Percentiles rank a stretch among this genome's conserved stretches.
These are phyloP conservation scores for Heterobasidion occidentale DNA, from an alignment of 1,284 basidiomycete genomes.

Conservation along the genomic window DNA sequence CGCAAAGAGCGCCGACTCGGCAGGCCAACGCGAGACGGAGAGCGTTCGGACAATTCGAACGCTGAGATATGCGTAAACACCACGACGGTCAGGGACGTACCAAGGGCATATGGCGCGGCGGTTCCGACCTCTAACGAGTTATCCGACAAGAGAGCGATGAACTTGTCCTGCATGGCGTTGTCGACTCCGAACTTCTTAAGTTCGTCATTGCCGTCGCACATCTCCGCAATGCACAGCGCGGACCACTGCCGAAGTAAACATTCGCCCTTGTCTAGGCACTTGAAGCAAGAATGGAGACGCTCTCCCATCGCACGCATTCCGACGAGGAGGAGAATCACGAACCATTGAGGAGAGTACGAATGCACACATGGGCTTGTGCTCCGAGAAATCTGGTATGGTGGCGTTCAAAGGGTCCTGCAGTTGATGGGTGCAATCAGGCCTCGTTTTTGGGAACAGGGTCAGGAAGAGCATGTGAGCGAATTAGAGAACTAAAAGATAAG, in stretches of 20 bases:
- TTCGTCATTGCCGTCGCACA: conserved; percentile 93
- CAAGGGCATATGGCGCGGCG: conserved; percentile 87
- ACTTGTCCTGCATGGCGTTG: conserved; percentile 77
- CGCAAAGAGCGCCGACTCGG: too few species aligned
- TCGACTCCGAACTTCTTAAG: conserved; percentile 84
- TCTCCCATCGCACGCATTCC: conserved; percentile 80
- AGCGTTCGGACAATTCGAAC: too few species aligned
- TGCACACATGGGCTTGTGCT: too few species aligned
- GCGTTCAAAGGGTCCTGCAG: conserved; percentile 43
- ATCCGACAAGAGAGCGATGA: conserved; percentile 82
- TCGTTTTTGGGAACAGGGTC: too few species aligned
- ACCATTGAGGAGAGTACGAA: too few species aligned
- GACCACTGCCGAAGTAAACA: conserved; percentile 94
- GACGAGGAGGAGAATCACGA: conserved; percentile 82
- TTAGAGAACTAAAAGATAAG: too few species aligned
- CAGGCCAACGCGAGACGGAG: too few species aligned
- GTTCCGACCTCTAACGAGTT: conserved; percentile 91
- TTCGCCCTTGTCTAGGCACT: conserved; percentile 83
- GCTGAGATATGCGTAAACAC: too few species aligned
- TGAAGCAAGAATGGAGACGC: conserved; percentile 89
- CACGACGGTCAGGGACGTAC: conserved; percentile 63
- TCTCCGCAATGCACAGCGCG: conserved; percentile 87
- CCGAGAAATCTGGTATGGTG: conserved; percentile 83
- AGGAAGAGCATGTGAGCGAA: too few species aligned
- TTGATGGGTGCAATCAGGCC: too few species aligned